Percentiles rank a stretch among this genome's conserved stretches.
Conservation (phyloP, 352 stramenopile genomes). For the Peronospora farinosa region DNA sequence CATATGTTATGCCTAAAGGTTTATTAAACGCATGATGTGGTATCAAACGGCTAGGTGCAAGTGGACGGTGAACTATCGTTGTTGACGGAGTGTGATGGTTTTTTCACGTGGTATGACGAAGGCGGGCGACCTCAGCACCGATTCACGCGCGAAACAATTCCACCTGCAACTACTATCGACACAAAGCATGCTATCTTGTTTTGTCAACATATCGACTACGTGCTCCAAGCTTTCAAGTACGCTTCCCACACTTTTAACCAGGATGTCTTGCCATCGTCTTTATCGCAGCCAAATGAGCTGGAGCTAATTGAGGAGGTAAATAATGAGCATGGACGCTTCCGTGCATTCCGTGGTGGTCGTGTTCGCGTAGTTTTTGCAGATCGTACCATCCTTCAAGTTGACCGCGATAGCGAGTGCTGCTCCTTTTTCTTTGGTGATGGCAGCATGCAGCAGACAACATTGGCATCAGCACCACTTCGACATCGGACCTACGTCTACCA, state of each 20-base stretch:
- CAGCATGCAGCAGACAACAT: conserved; percentile 28
- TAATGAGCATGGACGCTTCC: conserved; percentile 57
- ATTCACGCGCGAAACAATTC: conserved; percentile 61
- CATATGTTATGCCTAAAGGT: not conserved
- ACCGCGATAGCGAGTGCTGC: conserved; percentile 31
- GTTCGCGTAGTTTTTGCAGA: conserved; percentile 63
- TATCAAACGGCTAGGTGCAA: conserved; percentile 13
- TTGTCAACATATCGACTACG: conserved; percentile 32
- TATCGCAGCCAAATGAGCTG: conserved; percentile 8
- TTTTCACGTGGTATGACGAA: conserved; percentile 45
- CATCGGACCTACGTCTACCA: conserved; percentile 48
- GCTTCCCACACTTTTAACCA: not conserved
- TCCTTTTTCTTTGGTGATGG: conserved; percentile 53
- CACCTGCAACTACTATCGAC: conserved; percentile 27
- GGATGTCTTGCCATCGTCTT: not conserved
- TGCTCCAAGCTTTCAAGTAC: conserved; percentile 27
- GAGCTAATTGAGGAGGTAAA: conserved; percentile 32
- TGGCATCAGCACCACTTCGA: conserved; percentile 29
- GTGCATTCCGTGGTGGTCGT: conserved; percentile 52
- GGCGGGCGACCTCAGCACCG: conserved; percentile 31
- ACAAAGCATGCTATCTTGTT: conserved; percentile 12
- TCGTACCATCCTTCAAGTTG: conserved; percentile 63
- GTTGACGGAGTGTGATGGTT: conserved; percentile 27
- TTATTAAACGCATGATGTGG: not conserved
- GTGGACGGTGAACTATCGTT: conserved; percentile 12